Base-by-base conservation (phyloP, 148 eudicot species). In the Bassia scoparia region DNA sequence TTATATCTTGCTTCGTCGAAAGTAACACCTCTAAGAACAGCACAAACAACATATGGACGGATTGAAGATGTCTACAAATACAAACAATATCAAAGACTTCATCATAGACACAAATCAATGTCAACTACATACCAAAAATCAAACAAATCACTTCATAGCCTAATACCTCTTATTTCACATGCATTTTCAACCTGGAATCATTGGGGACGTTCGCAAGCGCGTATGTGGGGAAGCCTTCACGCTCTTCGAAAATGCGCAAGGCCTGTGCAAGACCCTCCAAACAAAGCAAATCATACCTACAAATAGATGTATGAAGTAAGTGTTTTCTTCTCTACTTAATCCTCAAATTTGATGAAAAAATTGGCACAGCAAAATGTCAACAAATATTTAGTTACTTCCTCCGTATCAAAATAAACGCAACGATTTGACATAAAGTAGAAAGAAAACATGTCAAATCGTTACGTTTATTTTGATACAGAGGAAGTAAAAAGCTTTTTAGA, bases 221-320 rank as follows among this genome's bases (percentile, higher is more conserved):
- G 74, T 89, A 92, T n/a, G 64, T 77, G 12, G 99, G 99, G 76
- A 90, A 81, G 8, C 86, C 86, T 78, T 96, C 86, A 37, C 83
- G 68, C 76, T 87, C 96, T 75, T 81, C 78, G 77, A 92, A 95
- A 66, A 96, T 81, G 21, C 92, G 88, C 20, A 96, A 87, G 38
- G 99, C 84, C 77, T 79, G 89, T 8, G 88, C 92, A 76, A 96
- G 85, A 37, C 99, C 99, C 83, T 96, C 99, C 6, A 96, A 90
- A 80, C 97, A 90, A 52, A 96, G 96, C 87, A 96, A 89, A 85
- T 96, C 97, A 84, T 92, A 92, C 86, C 99, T 96, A 80, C 46
- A 38, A 21, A n/a, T n/a, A n/a, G 8, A 41, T 21, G 30, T 16
- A 13, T 38, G 46, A 0, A 44, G 24, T 15, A 21, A 29, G 29